phyloP scores from a whole-genome alignment of 805 yeast species.

The Pichia cabralensis region DNA sequence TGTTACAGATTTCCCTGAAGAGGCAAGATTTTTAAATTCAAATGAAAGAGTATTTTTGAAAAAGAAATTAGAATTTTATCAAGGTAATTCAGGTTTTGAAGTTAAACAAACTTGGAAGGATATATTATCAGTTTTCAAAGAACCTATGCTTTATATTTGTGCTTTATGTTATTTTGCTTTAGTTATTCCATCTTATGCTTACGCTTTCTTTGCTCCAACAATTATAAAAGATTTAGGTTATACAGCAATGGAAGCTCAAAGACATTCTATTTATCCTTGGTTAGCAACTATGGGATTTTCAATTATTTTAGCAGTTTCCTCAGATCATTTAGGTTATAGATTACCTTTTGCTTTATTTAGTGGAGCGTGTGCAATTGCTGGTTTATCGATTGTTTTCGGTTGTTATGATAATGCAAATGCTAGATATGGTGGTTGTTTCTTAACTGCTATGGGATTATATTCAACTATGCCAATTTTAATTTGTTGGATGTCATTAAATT shows the following conservation, averaged over 20 bases:
- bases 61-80: constrained; percentile 47
- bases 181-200: constrained; percentile 62
- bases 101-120: constrained; percentile 36
- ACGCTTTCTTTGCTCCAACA: constrained; percentile 64
- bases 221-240: constrained; percentile 53
- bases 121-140: constrained; percentile 42
- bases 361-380: constrained; percentile 34
- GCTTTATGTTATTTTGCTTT: constrained; percentile 56
- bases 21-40: constrained; percentile 41
- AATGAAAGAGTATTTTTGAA: constrained; percentile 45
- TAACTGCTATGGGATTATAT: constrained; percentile 50
- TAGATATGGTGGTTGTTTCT: constrained; percentile 58
- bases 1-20: constrained; percentile 66
- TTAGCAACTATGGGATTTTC: constrained; percentile 60
- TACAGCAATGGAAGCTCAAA: constrained; percentile 65
- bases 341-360: constrained; percentile 31
- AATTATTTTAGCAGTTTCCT: constrained; percentile 46
- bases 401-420: constrained; percentile 28
- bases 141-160: constrained; percentile 46
- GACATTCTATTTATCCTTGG: constrained; percentile 83
- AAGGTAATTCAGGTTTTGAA: constrained; percentile 41
- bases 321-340: constrained; percentile 46
- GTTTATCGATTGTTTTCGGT: constrained; percentile 47
- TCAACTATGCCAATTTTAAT: constrained; percentile 57
- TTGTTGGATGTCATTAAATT: constrained; percentile 58